Conservation (phyloP, 495 filamentous ascomycete genomes). For the Aspergillus incahuasiensis region DNA sequence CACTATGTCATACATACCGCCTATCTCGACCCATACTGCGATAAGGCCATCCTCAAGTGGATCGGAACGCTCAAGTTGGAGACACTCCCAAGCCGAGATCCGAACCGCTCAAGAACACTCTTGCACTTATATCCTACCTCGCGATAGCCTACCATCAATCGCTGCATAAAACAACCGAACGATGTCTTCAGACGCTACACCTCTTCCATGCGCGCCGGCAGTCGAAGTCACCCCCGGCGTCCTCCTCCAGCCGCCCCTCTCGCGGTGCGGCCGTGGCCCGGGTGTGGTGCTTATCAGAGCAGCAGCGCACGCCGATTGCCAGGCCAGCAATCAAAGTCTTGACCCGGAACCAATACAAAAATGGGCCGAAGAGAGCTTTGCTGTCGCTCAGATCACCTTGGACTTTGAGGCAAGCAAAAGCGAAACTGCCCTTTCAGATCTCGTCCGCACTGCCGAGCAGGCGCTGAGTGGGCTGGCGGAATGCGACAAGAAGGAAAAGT, state of each 20-base stretch:
- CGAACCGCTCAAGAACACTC: neutral
- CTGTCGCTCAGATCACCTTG: conserved; percentile 25
- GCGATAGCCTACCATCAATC: neutral
- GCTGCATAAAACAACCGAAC: neutral
- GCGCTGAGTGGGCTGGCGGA: conserved; percentile 13
- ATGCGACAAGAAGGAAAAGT: conserved; percentile 16
- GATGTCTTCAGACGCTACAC: conserved; percentile 7
- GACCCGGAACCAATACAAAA: conserved; percentile 34
- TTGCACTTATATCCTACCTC: neutral
- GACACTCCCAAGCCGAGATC: neutral
- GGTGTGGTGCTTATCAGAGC: conserved; percentile 46
- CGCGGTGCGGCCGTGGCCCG: conserved; percentile 51
- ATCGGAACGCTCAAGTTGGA: neutral
- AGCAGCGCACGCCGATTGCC: conserved; percentile 15
- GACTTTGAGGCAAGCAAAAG: conserved; percentile 13
- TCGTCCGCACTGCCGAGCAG: conserved; percentile 14
- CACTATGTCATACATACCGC: no score
- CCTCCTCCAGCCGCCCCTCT: conserved; percentile 49
- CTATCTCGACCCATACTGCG: no score
- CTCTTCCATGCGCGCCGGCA: conserved; percentile 10
- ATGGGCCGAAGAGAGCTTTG: conserved; percentile 40
- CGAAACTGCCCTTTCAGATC: neutral
- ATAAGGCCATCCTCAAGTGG: neutral
- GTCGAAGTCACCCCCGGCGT: conserved; percentile 9
- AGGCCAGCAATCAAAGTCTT: conserved; percentile 21